These are phyloP conservation scores for Parietichytrium sp. DNA, from an alignment of 108 stramenopile genomes.

Conservation along the genomic window DNA sequence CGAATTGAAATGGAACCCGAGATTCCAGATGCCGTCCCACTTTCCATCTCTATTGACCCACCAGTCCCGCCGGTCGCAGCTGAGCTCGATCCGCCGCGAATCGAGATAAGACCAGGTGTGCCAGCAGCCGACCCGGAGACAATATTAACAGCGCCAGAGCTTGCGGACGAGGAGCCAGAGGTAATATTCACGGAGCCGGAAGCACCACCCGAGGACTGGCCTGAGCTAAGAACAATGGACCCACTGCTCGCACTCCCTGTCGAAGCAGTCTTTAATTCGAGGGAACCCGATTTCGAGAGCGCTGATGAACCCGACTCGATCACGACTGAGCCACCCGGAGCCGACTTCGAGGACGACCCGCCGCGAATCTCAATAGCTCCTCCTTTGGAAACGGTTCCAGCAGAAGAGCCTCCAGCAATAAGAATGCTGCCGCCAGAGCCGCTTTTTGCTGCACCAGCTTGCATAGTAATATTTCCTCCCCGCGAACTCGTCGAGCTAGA, in stretches of 20 bases:
- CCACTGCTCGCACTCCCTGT: background rate
- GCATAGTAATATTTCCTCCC: conserved; percentile 46
- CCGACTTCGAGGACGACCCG: too few relatives aligned
- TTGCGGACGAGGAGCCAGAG: conserved; percentile 49
- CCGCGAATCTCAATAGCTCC: too few relatives aligned
- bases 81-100: too few relatives aligned
- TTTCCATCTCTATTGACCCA: too few relatives aligned
- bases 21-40: too few relatives aligned
- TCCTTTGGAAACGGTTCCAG: too few relatives aligned
- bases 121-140: too few relatives aligned
- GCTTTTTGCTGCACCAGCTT: background rate
- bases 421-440: conserved; percentile 44
- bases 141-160: too few relatives aligned
- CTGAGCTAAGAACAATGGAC: background rate
- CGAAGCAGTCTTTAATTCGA: background rate
- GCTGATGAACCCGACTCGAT: background rate
- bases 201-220: conserved; percentile 36
- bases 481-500: too few relatives aligned
- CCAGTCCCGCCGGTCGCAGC: too few relatives aligned
- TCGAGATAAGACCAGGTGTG: too few relatives aligned
- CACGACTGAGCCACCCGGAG: background rate
- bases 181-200: conserved; percentile 48
- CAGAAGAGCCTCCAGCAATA: conserved; percentile 32
- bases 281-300: background rate
- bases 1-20: too few relatives aligned